Base-by-base conservation (phyloP, 257 asterid species). In the Rhazya stricta region DNA sequence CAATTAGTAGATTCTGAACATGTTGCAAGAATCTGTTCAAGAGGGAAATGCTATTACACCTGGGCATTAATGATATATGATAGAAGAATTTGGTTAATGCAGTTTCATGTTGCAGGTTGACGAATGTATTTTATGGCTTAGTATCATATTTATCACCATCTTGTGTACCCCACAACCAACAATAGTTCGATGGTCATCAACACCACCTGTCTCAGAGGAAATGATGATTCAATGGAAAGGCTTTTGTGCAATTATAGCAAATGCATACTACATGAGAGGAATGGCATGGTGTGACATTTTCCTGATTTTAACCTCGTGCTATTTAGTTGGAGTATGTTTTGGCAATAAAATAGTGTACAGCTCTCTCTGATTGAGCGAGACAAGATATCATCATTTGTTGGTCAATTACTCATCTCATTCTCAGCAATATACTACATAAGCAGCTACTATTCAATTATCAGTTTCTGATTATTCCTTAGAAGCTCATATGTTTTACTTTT, bases 91-190 rank as follows among this genome's bases (percentile, higher is more conserved):
- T 45, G 37, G 39, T 67, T 57, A 60, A 15, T 30, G 37, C n/a
- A 30, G 65, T 48, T 67, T 36, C 42, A 15, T 63, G 73, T 0
- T 84, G 84, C 81, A 94, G 98, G 91, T 90, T 78, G 97, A 90
- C 29, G 97, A 94, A 78, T 94, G 98, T 74, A 94, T 91, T 77
- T 78, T 89, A 86, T 94, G 98, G 98, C 80, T 94, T 85, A 90
- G 97, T 87, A 79, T 94, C 58, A 79, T 89, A 56, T 94, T 91
- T 78, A 94, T 94, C 81, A 91, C 98, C 4, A 94, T 94, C 77
- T 91, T 94, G 23, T 91, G 98, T 76, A 90, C 98, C 1, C 98
- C 97, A 60, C 97, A 89, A 84, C 98, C 98, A 67, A 94, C 98
- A 0, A 69, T 94, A 79, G 97, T 94, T 53, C 89, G 97, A 77